Evolutionary conservation across 768 basidiomycete genomes (phyloP), one percentile per base, ranked within the genome.

Genomic region (Lentinus brumalis): DNA sequence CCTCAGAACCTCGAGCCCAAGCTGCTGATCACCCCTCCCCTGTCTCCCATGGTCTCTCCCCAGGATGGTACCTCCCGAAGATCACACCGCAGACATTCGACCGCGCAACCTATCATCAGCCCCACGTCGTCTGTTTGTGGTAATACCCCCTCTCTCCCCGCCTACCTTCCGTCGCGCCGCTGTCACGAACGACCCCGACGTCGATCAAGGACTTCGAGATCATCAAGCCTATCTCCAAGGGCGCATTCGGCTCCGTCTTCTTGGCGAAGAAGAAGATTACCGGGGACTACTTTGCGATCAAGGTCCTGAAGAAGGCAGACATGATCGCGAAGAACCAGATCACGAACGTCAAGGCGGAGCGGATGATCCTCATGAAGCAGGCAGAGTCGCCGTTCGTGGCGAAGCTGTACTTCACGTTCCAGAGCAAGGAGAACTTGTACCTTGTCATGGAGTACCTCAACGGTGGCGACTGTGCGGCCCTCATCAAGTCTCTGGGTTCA

Each of bases 271-370:
- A 99, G 84, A 96, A 94, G 69, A 91, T 84, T 5, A 99, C 97
- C 2, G 97, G 97, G 54, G 97, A 98, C 75, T 98, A 98, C 76
- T 99, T 90, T 77, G 97, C 97, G 30, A 96, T 99, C 85, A 99
- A 99, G 76, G 96, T 98, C n/a, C 77, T 99, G 72, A 98, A 96
- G 80, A 99, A 99, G 79, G 94, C 95, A n/a, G 97, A 99, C 76
- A 99, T 99, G 97, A 98, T 99, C 73, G 93, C 97, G 42, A 99
- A 99, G 84, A 99, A 99, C 79, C 97, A 99, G 75, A 96, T 99
- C 73, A 98, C 97, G 51, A 99, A 98, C 72, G 97, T 99, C 74
- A 98, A 98, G 77, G 97, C 97, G 2, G 97, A 99, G 78, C 85
- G 97, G 59, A 98, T 97, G 88, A 99, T 99, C 69, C 83, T 99